Base-by-base conservation (phyloP, 2,329 filamentous ascomycete genomes). In the Geosmithia morbida region DNA sequence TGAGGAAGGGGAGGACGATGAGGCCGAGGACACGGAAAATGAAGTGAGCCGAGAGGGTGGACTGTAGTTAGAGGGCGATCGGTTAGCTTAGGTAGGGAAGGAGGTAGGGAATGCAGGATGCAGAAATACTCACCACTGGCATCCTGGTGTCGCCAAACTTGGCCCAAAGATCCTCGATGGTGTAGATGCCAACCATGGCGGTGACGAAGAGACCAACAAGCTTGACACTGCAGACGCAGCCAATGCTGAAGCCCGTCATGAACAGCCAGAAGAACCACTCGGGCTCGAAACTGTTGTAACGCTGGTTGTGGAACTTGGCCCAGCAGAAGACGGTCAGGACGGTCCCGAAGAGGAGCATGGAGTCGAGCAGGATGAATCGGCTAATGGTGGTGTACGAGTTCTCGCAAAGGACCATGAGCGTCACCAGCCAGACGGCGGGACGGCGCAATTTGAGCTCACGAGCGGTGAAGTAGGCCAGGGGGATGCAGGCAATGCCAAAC, bases 361-460 rank as follows among this genome's bases (percentile, higher is more conserved):
- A 97, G 66, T 98, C 92, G 57, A 98, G 81, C 20, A 98, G 81
- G 58, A 98, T 97, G 63, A 98, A 98, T 51, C 92, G 81, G 67
- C 89, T 96, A 66, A 98, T 98, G 30, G 94, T 97, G 45, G 92
- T 95, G 70, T 97, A 98, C 46, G 92, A 97, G 72, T 98, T 98
- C 66, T 98, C 92, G 71, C 88, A 98, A 41, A 98, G 79, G 43
- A 98, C 89, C 87, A 96, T 96, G 56, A 97, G 71, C 18, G 89
- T 92, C 49, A 97, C 82, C 49, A 98, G 75, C 92, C 92, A 98
- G 55, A 96, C 87, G 45, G 89, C 85, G 41, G 87, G 83, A 54
- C 85, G 81, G 61, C 80, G 82, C 61, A 97, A 83, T 61, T 88
- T 85, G 57, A 98, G 71, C 66, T 96, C 89, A 59, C 83, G 85